Percentiles rank a stretch among this genome's conserved stretches.
Evolutionary conservation across 140 eudicot species (phyloP).

Genomic region (Anethum foeniculum): DNA sequence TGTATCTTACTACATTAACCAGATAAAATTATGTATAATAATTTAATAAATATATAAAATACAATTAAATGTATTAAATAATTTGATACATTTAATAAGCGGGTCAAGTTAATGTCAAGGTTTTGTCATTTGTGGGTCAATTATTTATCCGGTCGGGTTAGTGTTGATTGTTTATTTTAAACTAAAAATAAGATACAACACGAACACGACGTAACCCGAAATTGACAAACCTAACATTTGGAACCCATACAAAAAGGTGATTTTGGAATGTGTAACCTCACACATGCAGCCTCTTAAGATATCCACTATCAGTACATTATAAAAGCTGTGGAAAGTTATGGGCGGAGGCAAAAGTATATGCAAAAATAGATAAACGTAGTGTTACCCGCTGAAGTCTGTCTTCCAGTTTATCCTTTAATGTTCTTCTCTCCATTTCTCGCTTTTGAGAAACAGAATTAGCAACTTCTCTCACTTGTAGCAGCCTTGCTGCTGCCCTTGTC

Average conservation of each 20-base stretch:
- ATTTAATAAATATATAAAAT: no score
- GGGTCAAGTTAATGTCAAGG: no score
- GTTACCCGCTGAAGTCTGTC: conserved; percentile 61
- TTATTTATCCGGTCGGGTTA: no score
- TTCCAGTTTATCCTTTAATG: conserved; percentile 61
- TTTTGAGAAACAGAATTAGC: conserved; percentile 49
- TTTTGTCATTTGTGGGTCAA: no score
- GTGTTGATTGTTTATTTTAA: no score
- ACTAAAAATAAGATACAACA: no score
- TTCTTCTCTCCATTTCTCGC: conserved; percentile 63
- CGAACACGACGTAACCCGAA: no score
- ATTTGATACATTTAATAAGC: no score
- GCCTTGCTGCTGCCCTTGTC: conserved; percentile 50
- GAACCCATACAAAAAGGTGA: not conserved
- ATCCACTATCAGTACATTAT: not conserved
- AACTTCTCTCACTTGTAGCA: conserved; percentile 43
- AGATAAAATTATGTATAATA: no score
- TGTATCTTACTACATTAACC: no score
- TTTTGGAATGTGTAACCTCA: not conserved
- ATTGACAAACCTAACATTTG: not conserved
- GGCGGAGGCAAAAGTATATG: not conserved
- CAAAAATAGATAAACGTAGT: not conserved
- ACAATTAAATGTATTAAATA: no score
- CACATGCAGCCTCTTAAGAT: not conserved
- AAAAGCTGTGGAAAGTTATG: not conserved